These are phyloP conservation scores for Fusarium compactum DNA, from an alignment of 2,329 filamentous ascomycete genomes.

Conservation along the genomic window DNA sequence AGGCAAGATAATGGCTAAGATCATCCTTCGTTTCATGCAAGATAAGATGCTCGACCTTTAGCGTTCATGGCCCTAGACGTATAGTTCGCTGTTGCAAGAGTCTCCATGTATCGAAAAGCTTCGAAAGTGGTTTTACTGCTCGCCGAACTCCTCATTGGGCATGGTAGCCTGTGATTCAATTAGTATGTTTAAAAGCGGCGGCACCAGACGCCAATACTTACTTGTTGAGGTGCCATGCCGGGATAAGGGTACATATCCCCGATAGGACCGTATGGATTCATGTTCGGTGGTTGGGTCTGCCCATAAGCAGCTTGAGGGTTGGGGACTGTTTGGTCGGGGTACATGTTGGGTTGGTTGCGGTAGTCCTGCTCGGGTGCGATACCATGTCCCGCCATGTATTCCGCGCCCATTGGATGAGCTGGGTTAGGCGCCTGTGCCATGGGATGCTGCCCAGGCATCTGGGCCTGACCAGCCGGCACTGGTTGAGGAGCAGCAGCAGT, in stretches of 20 bases:
- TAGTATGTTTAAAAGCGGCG: slow-evolving; percentile 11
- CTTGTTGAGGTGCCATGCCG: slow-evolving; percentile 84
- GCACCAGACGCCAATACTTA: slow-evolving; percentile 57
- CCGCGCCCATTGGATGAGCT: slow-evolving; percentile 68
- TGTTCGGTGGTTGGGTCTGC: slow-evolving; percentile 75
- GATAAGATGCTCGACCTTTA: background rate
- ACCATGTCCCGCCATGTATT: slow-evolving; percentile 74
- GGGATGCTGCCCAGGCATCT: slow-evolving; percentile 65
- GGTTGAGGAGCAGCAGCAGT: slow-evolving; percentile 57
- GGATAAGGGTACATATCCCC: slow-evolving; percentile 89
- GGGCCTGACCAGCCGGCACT: slow-evolving; percentile 62
- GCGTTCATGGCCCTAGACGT: too few species aligned
- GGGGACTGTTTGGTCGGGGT: slow-evolving; percentile 80
- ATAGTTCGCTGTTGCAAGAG: background rate
- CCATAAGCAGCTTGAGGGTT: slow-evolving; percentile 79
- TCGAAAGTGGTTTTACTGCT: slow-evolving; percentile 19
- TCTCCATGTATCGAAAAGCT: background rate
- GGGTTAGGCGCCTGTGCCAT: slow-evolving; percentile 69
- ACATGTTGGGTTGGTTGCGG: slow-evolving; percentile 83
- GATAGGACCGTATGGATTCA: slow-evolving; percentile 77
- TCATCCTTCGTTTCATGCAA: background rate
- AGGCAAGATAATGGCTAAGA: background rate
- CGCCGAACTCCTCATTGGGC: slow-evolving; percentile 61
- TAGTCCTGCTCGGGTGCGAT: slow-evolving; percentile 81
- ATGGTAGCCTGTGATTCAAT: slow-evolving; percentile 55